Evolutionary conservation across 163 green algal genomes (phyloP).

Genomic region (Scenedesmus sp.): DNA sequence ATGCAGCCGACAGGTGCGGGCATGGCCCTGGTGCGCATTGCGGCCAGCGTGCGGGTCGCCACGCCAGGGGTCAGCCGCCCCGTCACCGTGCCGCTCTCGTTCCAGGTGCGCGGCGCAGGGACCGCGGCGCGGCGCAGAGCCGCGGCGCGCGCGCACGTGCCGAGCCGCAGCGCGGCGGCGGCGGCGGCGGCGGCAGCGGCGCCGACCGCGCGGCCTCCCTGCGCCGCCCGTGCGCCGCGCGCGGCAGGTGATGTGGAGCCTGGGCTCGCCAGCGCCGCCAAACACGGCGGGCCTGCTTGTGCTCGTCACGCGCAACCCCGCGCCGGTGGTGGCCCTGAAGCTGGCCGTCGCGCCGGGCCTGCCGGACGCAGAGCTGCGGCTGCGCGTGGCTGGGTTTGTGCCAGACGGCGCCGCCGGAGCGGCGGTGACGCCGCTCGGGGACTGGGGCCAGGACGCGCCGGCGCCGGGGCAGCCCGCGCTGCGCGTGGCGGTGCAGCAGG

Average conservation of each 20-base stretch:
- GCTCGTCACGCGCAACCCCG: background rate
- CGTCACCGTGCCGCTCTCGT: background rate
- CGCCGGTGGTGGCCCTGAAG: background rate
- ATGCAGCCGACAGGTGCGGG: background rate
- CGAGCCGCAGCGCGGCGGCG: too few relatives aligned
- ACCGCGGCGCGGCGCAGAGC: too few relatives aligned
- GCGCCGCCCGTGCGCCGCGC: too few relatives aligned
- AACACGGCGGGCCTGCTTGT: slow-evolving; percentile 21
- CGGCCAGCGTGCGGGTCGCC: background rate
- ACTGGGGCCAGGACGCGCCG: background rate
- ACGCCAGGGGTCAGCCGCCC: background rate
- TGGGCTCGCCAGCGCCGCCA: background rate
- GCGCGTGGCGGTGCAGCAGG: slow-evolving; percentile 3
- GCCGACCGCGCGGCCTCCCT: too few relatives aligned
- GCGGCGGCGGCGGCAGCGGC: too few relatives aligned
- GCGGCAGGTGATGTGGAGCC: slow-evolving; percentile 24
- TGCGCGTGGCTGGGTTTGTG: slow-evolving; percentile 2
- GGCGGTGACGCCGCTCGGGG: background rate
- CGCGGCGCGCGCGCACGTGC: too few relatives aligned
- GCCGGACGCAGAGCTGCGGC: background rate
- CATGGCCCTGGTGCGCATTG: background rate
- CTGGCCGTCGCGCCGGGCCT: background rate
- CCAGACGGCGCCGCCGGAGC: background rate
- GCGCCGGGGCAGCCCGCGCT: background rate
- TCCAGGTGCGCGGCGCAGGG: background rate